A percentile compares a stretch with the other conserved stretches of the same genome.
phyloP scores from a whole-genome alignment of 805 yeast genomes.

The Wickerhamiella occidentalis region DNA sequence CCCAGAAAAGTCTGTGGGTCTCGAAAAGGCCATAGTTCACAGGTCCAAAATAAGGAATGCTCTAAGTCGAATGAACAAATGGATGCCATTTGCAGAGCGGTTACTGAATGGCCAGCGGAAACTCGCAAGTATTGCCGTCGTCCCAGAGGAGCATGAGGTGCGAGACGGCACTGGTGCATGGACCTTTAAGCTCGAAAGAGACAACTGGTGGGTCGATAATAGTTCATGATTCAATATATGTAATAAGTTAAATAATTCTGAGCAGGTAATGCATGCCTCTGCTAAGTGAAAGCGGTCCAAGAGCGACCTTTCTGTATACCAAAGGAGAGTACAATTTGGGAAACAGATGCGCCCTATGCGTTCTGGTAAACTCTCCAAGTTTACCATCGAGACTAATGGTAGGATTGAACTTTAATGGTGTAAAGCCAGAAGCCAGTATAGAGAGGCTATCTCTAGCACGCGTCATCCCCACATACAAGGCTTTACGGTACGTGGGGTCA shows the following conservation, averaged over 20 bases:
- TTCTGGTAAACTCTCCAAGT: too few relatives aligned
- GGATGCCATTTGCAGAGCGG: slow-evolving; percentile 26
- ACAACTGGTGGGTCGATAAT: slow-evolving; percentile 3
- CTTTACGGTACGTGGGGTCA: neutral
- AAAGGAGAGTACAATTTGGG: slow-evolving; percentile 2
- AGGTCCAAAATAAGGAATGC: slow-evolving; percentile 6
- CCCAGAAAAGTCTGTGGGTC: slow-evolving; percentile 18
- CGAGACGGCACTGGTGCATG: slow-evolving; percentile 20
- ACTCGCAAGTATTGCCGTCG: slow-evolving; percentile 22
- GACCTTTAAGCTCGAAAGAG: slow-evolving; percentile 13
- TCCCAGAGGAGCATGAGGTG: slow-evolving; percentile 17
- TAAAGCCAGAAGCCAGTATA: neutral
- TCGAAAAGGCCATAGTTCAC: slow-evolving; percentile 10
- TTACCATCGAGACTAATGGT: neutral
- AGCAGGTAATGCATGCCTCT: neutral
- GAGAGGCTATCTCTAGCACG: slow-evolving; percentile 1
- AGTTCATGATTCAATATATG: neutral
- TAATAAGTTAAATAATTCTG: neutral
- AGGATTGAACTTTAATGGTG: neutral
- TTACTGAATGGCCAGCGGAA: slow-evolving; percentile 29
- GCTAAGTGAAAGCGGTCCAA: neutral
- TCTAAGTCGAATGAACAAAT: slow-evolving; percentile 22
- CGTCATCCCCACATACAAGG: slow-evolving; percentile 6
- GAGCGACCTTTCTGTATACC: neutral
- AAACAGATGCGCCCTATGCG: too few relatives aligned